A percentile compares a stretch with the other conserved stretches of the same genome.
Conservation (phyloP, 2,329 filamentous ascomycete species). For the Hypoxylon sp. region DNA sequence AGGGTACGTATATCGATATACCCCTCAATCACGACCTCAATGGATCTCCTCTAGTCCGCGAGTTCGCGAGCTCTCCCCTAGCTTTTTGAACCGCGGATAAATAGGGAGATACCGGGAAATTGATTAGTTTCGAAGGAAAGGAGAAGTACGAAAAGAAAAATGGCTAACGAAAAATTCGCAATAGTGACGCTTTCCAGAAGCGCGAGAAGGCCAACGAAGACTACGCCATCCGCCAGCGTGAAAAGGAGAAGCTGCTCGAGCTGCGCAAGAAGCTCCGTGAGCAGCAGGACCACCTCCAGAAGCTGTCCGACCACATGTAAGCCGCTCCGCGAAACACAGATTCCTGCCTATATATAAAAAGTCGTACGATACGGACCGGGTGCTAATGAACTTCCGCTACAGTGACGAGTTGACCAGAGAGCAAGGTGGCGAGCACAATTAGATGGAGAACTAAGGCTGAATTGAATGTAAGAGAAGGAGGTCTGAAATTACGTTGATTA, state of each 20-base stretch:
- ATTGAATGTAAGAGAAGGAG: slow-evolving; percentile 24
- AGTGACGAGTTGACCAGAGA: slow-evolving; percentile 84
- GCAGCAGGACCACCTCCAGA: slow-evolving; percentile 86
- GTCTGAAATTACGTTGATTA: slow-evolving; percentile 20
- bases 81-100: background rate
- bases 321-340: slow-evolving; percentile 51
- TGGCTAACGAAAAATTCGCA: slow-evolving; percentile 28
- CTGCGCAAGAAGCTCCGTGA: slow-evolving; percentile 80
- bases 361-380: background rate
- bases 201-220: slow-evolving; percentile 91
- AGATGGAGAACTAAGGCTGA: slow-evolving; percentile 47
- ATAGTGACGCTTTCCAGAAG: slow-evolving; percentile 90
- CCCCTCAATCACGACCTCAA: slow-evolving; percentile 4
- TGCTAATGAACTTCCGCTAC: slow-evolving; percentile 26
- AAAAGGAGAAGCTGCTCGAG: slow-evolving; percentile 87
- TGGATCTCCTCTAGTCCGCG: background rate
- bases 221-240: slow-evolving; percentile 85
- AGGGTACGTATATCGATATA: slow-evolving; percentile 60
- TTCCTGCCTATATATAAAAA: background rate
- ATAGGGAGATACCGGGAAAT: background rate
- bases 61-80: slow-evolving; percentile 8
- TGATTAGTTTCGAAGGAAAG: background rate
- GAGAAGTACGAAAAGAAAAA: slow-evolving; percentile 22
- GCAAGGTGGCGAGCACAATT: slow-evolving; percentile 76
- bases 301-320: slow-evolving; percentile 89